A percentile compares a stretch with the other conserved stretches of the same genome.
phyloP scores from a whole-genome alignment of 805 yeast species.

The Suhomyces pyralidae region DNA sequence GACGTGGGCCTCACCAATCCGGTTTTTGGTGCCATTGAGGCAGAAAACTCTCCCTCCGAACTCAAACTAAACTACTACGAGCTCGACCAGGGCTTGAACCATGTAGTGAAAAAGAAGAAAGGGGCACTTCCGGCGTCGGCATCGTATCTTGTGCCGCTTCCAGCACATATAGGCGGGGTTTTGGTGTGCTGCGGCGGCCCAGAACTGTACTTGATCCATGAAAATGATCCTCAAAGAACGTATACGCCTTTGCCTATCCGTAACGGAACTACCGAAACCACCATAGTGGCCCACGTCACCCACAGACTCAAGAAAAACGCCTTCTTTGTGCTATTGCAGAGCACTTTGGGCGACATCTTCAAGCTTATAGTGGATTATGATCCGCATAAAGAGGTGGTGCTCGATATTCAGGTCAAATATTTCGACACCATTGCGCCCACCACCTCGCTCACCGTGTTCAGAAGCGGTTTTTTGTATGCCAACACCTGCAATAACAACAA shows the following conservation, averaged over 20 bases:
- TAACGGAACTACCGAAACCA: slow-evolving; percentile 14
- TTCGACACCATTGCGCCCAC: slow-evolving; percentile 75
- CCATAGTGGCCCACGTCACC: slow-evolving; percentile 54
- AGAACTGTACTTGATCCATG: slow-evolving; percentile 48
- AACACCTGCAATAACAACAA: slow-evolving; percentile 63
- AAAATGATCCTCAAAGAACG: slow-evolving; percentile 36
- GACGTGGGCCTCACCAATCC: slow-evolving; percentile 86
- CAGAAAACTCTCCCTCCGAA: slow-evolving; percentile 39
- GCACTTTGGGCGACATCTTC: slow-evolving; percentile 69
- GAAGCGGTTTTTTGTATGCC: slow-evolving; percentile 73
- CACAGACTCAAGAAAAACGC: slow-evolving; percentile 60
- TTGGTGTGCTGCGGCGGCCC: slow-evolving; percentile 49
- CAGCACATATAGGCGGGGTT: slow-evolving; percentile 70
- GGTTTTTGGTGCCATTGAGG: slow-evolving; percentile 75
- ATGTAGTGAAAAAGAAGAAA: slow-evolving; percentile 46
- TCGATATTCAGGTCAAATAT: slow-evolving; percentile 51
- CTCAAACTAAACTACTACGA: slow-evolving; percentile 64
- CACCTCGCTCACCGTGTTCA: slow-evolving; percentile 55
- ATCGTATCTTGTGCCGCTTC: slow-evolving; percentile 59
- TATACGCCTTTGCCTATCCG: slow-evolving; percentile 58
- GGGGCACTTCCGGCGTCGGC: slow-evolving; percentile 30
- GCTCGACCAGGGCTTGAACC: slow-evolving; percentile 81
- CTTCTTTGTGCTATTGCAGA: slow-evolving; percentile 71
- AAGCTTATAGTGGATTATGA: slow-evolving; percentile 53
- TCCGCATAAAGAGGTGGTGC: slow-evolving; percentile 41